Evolutionary conservation across 805 yeast genomes (phyloP).

Genomic region (Candida incommunis): DNA sequence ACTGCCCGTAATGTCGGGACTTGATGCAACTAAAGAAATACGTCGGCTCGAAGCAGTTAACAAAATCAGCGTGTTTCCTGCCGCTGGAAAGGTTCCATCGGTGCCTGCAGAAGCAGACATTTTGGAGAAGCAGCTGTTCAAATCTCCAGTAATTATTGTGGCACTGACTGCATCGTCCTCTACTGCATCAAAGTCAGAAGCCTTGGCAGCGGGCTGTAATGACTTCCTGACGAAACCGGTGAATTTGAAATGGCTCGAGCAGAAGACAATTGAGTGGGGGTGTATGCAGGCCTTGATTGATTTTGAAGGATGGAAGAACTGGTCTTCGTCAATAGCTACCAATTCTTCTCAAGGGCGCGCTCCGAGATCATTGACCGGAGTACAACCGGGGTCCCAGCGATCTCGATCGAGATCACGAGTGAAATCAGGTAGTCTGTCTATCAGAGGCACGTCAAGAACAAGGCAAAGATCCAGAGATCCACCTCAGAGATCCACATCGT

Average conservation of each 20-base stretch:
- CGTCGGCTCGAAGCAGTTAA: constrained; percentile 70
- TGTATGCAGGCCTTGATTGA: constrained; percentile 97
- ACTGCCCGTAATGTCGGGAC: constrained; percentile 88
- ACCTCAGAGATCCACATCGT: background rate
- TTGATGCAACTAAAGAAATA: constrained; percentile 88
- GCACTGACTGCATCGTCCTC: constrained; percentile 91
- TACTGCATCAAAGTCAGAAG: constrained; percentile 73
- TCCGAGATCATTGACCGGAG: background rate
- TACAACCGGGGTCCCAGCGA: background rate
- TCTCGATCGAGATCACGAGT: background rate
- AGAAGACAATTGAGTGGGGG: constrained; percentile 90
- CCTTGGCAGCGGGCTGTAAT: constrained; percentile 93
- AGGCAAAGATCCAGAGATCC: background rate
- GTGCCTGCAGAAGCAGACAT: constrained; percentile 29
- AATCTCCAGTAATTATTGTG: constrained; percentile 94
- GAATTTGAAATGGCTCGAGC: constrained; percentile 82
- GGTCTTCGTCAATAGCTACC: constrained; percentile 12
- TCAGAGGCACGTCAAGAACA: background rate
- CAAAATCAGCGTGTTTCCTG: constrained; percentile 49
- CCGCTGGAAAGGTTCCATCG: constrained; percentile 25
- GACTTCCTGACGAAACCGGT: constrained; percentile 95
- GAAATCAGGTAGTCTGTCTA: background rate
- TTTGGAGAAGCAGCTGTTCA: constrained; percentile 48
- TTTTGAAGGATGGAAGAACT: constrained; percentile 72
- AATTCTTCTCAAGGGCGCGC: background rate